These are phyloP conservation scores for Phoenix dactylifera DNA, from an alignment of 176 grass and related monocot species.

Conservation along the genomic window DNA sequence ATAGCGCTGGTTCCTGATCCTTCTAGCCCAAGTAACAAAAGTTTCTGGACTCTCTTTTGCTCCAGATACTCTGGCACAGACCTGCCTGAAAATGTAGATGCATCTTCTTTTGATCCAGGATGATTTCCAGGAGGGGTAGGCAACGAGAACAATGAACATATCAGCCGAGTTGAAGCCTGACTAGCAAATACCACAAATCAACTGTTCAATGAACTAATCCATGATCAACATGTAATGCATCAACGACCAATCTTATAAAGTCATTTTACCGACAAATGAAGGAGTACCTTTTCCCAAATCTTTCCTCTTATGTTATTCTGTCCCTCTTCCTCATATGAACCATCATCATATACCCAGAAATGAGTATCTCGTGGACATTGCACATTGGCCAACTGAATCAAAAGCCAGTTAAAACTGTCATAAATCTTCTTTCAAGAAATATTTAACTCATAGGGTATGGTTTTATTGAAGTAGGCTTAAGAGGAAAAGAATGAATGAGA, in stretches of 20 bases:
- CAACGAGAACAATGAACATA: constrained; percentile 28
- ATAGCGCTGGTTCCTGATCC: constrained; percentile 26
- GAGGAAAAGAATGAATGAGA: background rate
- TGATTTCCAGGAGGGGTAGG: constrained; percentile 18
- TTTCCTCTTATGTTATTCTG: constrained; percentile 29
- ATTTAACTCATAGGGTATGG: too few species aligned
- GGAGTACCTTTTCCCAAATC: constrained; percentile 26
- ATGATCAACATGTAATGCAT: background rate
- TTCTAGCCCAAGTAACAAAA: constrained; percentile 27
- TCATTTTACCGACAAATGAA: background rate
- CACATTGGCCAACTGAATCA: constrained; percentile 25
- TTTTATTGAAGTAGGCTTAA: too few species aligned
- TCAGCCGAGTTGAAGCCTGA: constrained; percentile 26
- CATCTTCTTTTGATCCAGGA: constrained; percentile 16
- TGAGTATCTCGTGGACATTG: constrained; percentile 30
- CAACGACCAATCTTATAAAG: background rate
- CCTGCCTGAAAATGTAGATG: constrained; percentile 11
- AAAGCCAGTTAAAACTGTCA: constrained; percentile 1
- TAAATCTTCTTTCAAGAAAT: background rate
- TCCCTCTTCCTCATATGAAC: constrained; percentile 29
- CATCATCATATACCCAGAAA: constrained; percentile 34
- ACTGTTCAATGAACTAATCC: constrained; percentile 1
- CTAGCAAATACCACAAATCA: background rate
- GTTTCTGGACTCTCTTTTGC: constrained; percentile 20
- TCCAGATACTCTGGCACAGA: constrained; percentile 22